A percentile compares a stretch with the other conserved stretches of the same genome.
These are phyloP conservation scores for Zoysia japonica DNA, from an alignment of 176 grass and related monocot species.

Conservation along the genomic window DNA sequence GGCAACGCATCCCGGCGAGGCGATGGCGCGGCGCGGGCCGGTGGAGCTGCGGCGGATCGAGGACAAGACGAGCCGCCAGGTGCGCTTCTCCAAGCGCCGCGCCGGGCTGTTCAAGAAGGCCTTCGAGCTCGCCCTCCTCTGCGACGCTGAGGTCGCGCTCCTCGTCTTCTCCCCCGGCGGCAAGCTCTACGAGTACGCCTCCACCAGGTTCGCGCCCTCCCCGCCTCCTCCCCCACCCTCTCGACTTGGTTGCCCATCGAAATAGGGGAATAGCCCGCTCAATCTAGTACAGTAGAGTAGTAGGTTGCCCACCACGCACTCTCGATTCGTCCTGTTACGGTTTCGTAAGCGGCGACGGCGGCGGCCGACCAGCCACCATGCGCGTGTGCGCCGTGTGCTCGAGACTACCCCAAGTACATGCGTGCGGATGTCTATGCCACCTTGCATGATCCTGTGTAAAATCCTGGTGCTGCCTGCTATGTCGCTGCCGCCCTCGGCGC, in stretches of 20 bases:
- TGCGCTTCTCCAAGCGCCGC: conserved; percentile 78
- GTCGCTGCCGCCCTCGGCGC: background rate
- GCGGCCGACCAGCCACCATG: background rate
- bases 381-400: background rate
- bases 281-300: background rate
- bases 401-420: background rate
- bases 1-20: background rate
- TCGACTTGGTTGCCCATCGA: background rate
- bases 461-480: background rate
- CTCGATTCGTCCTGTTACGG: background rate
- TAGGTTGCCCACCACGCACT: background rate
- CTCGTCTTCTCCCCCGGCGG: conserved; percentile 70
- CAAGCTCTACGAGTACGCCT: conserved; percentile 73
- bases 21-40: conserved; percentile 47
- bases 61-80: conserved; percentile 76
- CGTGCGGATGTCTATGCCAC: background rate
- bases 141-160: conserved; percentile 71
- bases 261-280: background rate
- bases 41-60: conserved; percentile 78
- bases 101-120: conserved; percentile 84
- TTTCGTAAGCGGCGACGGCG: background rate
- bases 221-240: background rate
- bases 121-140: conserved; percentile 74
- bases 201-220: conserved; percentile 45
- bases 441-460: conserved; percentile 18